Percentiles rank a stretch among this genome's conserved stretches.
Evolutionary conservation across 2,329 filamentous ascomycete genomes (phyloP).

Genomic region (Cordyceps sp.): DNA sequence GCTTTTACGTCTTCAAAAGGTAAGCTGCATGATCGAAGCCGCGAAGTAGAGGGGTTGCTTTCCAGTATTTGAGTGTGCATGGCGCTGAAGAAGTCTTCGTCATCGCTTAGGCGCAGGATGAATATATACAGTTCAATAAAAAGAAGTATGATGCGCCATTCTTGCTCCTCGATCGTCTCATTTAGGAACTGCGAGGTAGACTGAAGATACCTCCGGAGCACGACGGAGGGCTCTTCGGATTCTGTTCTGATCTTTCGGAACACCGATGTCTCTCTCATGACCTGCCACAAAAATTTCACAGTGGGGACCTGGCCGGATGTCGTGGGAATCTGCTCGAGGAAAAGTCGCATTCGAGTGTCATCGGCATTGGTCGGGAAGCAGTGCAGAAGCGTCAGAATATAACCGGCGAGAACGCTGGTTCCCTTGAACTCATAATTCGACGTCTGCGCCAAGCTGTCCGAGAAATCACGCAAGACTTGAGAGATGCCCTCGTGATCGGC

Average conservation of each 20-base stretch:
- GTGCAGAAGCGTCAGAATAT: conserved; percentile 68
- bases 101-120: conserved; percentile 80
- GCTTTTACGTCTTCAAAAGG: conserved; percentile 53
- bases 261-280: conserved; percentile 26
- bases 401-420: conserved; percentile 61
- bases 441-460: conserved; percentile 13
- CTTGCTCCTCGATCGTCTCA: conserved; percentile 21
- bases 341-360: conserved; percentile 89
- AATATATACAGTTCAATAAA: conserved; percentile 94
- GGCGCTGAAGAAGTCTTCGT: conserved; percentile 78
- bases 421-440: conserved; percentile 14
- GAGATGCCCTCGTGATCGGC: conserved; percentile 63
- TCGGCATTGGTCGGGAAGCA: conserved; percentile 72
- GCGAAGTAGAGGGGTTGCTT: conserved; percentile 24
- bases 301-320: conserved; percentile 38
- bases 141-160: conserved; percentile 79
- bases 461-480: conserved; percentile 16
- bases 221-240: conserved; percentile 11
- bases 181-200: conserved; percentile 10
- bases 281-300: conserved; percentile 64
- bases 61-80: conserved; percentile 23
- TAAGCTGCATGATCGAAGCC: conserved; percentile 48
- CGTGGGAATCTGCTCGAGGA: conserved; percentile 32
- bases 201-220: conserved; percentile 15
- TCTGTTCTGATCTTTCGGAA: conserved; percentile 14